A percentile compares a stretch with the other conserved stretches of the same genome.
Evolutionary conservation across 2,329 filamentous ascomycete species (phyloP).

Genomic region (Ceratocystis huliohia): DNA sequence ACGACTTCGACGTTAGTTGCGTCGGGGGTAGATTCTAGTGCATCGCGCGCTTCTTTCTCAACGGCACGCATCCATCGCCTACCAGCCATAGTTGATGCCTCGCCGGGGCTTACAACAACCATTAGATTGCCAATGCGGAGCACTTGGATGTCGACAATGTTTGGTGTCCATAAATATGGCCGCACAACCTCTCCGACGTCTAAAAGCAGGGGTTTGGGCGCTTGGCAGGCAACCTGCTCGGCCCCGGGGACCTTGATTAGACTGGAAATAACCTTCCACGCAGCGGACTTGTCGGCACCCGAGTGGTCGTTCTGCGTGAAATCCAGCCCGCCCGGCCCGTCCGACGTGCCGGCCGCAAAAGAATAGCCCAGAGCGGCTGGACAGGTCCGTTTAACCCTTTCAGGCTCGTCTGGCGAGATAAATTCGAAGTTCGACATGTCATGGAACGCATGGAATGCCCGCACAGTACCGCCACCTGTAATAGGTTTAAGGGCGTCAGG

Average conservation of each 20-base stretch:
- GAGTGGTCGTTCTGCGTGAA: slow-evolving; percentile 78
- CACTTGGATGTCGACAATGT: slow-evolving; percentile 79
- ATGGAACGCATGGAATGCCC: slow-evolving; percentile 73
- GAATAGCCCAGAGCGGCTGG: slow-evolving; percentile 81
- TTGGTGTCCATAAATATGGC: slow-evolving; percentile 82
- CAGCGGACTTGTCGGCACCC: slow-evolving; percentile 51
- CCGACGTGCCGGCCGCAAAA: slow-evolving; percentile 84
- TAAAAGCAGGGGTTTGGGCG: slow-evolving; percentile 70
- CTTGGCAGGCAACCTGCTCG: slow-evolving; percentile 63
- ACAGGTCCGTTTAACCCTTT: slow-evolving; percentile 54
- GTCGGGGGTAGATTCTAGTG: slow-evolving; percentile 41
- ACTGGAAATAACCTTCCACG: slow-evolving; percentile 67
- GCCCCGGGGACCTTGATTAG: slow-evolving; percentile 57
- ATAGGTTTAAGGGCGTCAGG: slow-evolving; percentile 35
- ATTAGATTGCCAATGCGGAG: slow-evolving; percentile 74
- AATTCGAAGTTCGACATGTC: slow-evolving; percentile 70
- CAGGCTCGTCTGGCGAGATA: slow-evolving; percentile 53
- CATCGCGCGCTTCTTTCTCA: slow-evolving; percentile 25
- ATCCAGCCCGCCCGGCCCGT: slow-evolving; percentile 83
- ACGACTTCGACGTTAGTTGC: slow-evolving; percentile 32
- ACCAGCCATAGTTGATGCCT: slow-evolving; percentile 86
- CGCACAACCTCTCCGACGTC: slow-evolving; percentile 69
- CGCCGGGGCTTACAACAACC: slow-evolving; percentile 72
- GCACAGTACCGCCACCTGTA: slow-evolving; percentile 49
- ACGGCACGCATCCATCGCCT: slow-evolving; percentile 72